phyloP scores from a whole-genome alignment of 2,329 filamentous ascomycete species.

The Sphaerostilbella broomeana region DNA sequence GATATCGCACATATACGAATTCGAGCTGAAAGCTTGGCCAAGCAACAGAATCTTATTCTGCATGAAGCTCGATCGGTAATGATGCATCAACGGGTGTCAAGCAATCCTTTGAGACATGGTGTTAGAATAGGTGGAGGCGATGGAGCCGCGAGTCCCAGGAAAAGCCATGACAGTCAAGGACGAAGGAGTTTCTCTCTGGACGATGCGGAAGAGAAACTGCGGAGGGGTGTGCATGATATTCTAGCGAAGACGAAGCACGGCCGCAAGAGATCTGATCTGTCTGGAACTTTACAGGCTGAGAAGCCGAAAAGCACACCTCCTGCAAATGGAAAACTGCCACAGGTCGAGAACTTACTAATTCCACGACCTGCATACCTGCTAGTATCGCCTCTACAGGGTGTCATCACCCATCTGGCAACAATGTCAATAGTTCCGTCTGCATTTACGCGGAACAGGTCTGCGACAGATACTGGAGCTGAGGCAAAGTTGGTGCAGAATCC shows the following conservation, averaged over 20 bases:
- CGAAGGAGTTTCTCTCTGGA: constrained; percentile 32
- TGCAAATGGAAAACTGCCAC: constrained; percentile 23
- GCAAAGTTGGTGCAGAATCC: constrained; percentile 51
- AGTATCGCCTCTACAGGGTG: constrained; percentile 59
- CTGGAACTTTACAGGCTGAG: no score
- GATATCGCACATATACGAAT: constrained; percentile 62
- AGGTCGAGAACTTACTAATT: constrained; percentile 27
- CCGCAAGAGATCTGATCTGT: no score
- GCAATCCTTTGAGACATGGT: constrained; percentile 21
- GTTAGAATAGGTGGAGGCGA: constrained; percentile 47
- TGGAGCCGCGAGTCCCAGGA: constrained; percentile 31
- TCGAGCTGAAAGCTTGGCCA: constrained; percentile 61
- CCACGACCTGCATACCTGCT: constrained; percentile 52
- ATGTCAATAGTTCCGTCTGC: constrained; percentile 44
- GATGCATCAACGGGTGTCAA: constrained; percentile 20
- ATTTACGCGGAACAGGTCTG: constrained; percentile 17
- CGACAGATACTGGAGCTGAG: constrained; percentile 34
- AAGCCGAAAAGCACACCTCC: neutral
- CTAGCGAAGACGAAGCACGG: constrained; percentile 34
- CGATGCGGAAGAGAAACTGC: constrained; percentile 43
- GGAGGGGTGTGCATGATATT: constrained; percentile 42
- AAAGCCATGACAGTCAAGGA: constrained; percentile 31
- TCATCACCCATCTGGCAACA: constrained; percentile 56
- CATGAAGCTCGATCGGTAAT: constrained; percentile 29
- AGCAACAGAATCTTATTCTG: constrained; percentile 49